Evolutionary conservation across 805 yeast genomes (phyloP).

Genomic region (Kockiozyma suomiensis): DNA sequence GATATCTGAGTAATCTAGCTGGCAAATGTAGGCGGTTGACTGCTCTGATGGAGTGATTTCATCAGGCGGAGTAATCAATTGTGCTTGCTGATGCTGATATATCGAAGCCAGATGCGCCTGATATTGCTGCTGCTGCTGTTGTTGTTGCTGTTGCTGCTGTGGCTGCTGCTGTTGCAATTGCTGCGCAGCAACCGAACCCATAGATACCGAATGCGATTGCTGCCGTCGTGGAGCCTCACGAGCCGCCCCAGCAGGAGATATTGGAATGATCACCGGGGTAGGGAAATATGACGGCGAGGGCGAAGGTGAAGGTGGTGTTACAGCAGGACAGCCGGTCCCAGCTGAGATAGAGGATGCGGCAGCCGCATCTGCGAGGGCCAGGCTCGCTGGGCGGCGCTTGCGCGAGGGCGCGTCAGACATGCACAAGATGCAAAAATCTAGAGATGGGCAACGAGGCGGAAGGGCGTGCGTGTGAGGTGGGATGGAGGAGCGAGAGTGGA

Average conservation of each 20-base stretch:
- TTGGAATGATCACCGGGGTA: slow-evolving; percentile 2
- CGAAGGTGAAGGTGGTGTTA: slow-evolving; percentile 25
- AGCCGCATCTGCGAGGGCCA: slow-evolving; percentile 19
- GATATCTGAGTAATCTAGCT: background rate
- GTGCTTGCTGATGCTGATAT: slow-evolving; percentile 4
- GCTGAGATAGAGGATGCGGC: background rate
- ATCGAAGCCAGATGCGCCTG: slow-evolving; percentile 7
- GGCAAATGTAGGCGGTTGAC: background rate
- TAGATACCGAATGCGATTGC: slow-evolving; percentile 11
- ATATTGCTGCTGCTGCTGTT: slow-evolving; percentile 11
- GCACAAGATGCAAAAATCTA: background rate
- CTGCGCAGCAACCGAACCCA: background rate
- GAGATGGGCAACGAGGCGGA: background rate
- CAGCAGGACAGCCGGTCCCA: background rate
- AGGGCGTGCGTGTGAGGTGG: background rate
- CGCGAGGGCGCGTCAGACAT: slow-evolving; percentile 38
- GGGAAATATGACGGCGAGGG: slow-evolving; percentile 19
- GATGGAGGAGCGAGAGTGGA: background rate
- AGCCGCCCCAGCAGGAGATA: slow-evolving; percentile 4
- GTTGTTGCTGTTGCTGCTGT: slow-evolving; percentile 10
- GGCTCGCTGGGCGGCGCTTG: slow-evolving; percentile 25
- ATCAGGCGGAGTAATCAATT: slow-evolving; percentile 29
- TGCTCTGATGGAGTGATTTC: slow-evolving; percentile 17
- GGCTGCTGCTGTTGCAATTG: background rate
- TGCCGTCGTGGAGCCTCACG: slow-evolving; percentile 8